Conservation (phyloP, 257 asterid species). For the Scutellaria galericulata region DNA sequence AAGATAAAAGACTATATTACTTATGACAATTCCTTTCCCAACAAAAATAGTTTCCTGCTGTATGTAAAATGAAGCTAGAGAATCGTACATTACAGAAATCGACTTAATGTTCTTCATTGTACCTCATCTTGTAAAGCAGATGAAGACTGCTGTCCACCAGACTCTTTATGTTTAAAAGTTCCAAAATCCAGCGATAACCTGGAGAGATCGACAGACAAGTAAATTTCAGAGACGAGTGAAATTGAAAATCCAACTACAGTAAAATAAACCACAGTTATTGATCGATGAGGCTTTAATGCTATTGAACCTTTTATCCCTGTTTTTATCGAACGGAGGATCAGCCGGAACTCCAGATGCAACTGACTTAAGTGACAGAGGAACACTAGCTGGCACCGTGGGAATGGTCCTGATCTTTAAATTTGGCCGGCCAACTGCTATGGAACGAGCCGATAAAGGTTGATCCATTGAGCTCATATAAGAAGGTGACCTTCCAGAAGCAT, state of each 20-base stretch:
- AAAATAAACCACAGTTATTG: neutral
- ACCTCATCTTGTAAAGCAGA: conserved; percentile 99
- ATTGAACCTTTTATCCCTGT: conserved; percentile 69
- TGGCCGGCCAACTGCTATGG: conserved; percentile 48
- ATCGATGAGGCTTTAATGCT: conserved; percentile 1
- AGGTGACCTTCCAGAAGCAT: conserved; percentile 50
- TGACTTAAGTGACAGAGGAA: conserved; percentile 59
- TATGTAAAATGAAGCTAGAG: conserved; percentile 20
- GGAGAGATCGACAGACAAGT: conserved; percentile 31
- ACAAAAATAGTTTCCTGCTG: neutral
- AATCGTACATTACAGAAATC: neutral
- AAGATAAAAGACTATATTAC: conserved; percentile 11
- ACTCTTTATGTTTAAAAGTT: conserved; percentile 79
- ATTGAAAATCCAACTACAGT: conserved; percentile 5
- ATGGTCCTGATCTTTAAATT: conserved; percentile 54
- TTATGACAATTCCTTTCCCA: neutral
- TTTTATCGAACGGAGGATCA: conserved; percentile 58
- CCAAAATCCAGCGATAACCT: conserved; percentile 93
- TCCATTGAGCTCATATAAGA: conserved; percentile 43
- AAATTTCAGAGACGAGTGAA: neutral
- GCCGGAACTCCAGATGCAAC: conserved; percentile 43
- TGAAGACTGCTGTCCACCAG: conserved; percentile 63
- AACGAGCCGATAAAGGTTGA: conserved; percentile 81
- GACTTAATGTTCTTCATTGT: conserved; percentile 19
- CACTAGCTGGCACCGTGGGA: conserved; percentile 58